Base-by-base conservation (phyloP, 495 filamentous ascomycete species). In the Penicillium robsamsonii region DNA sequence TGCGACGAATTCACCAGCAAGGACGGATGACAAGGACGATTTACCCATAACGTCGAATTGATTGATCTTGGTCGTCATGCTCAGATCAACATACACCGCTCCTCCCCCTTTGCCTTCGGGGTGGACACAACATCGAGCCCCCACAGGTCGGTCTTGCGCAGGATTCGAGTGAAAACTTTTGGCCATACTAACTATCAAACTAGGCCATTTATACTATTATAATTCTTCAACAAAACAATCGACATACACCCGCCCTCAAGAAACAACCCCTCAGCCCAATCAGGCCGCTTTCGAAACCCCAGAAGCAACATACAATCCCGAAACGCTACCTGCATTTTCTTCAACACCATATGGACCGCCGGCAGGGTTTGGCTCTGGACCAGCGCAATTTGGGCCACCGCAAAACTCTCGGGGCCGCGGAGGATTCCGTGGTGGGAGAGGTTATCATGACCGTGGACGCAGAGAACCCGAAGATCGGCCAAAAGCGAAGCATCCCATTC, bases 71-170 rank as follows among this genome's bases (percentile, higher is more conserved):
- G 35, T 29, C 3, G 65, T 20, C 29, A 77, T 79, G 73, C 66
- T 79, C 12, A 77, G 66, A 50, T 79, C 76, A 1, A 77, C 76
- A 30, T 74, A 79, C 55, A 64, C 57, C 24, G 58, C 75, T 17
- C 73, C 74, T 31, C 76, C 79, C 46, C 85, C 89, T 17, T 75
- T 96, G 4, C 85, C 86, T 8, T 79, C 84, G 22, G 93, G 90
- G 22, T 97, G 92, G 92, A 90, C 90, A 25, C 90, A 96, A 71
- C 92, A 97, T 72, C 91, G 88, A 77, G 90, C 93, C 55, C 92
- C 92, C 15, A 87, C 89, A 54, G 92, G 86, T 86, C 64, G 33
- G 73, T 71, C 37, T 37, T 55, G 31, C 50, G 17, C 11, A 38
- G 55, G 10, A 11, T 7, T 50, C 24, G 27, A 38, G 35, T 62